phyloP scores from a whole-genome alignment of 305 asterid species.

The Fraxinus ornus region DNA sequence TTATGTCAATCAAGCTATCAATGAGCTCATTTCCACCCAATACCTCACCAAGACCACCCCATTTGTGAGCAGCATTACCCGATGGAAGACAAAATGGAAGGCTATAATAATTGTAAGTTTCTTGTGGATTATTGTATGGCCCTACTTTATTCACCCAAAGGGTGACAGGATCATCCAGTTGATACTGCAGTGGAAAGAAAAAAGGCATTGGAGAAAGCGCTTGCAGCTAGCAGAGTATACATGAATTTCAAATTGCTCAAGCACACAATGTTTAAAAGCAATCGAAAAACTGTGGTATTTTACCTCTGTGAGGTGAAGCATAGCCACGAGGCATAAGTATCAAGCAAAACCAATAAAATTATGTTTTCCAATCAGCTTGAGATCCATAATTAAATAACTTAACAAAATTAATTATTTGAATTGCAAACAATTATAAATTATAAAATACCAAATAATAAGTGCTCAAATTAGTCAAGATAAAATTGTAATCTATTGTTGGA shows the following conservation, averaged over 20 bases:
- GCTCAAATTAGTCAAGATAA: not conserved
- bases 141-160: conserved; percentile 76
- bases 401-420: not conserved
- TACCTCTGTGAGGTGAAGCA: not conserved
- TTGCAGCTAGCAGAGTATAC: not conserved
- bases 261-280: not conserved
- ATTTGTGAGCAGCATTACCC: conserved; percentile 52
- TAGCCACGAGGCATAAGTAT: not conserved
- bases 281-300: not conserved
- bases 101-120: conserved; percentile 64
- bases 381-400: not conserved
- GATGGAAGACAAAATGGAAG: conserved; percentile 64
- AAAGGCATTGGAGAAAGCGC: conserved; percentile 14
- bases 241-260: conserved; percentile 10
- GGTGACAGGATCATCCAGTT: conserved; percentile 46
- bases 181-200: conserved; percentile 44
- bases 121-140: conserved; percentile 67
- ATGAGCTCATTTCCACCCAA: conserved; percentile 76
- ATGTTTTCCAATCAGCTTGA: not conserved
- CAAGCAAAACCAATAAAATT: not conserved
- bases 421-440: not conserved
- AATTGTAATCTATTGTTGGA: not conserved
- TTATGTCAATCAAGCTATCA: conserved; percentile 58
- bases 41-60: conserved; percentile 80
- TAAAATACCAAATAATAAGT: not conserved